Conservation (phyloP, 177 flowering plant genomes). For the Tripterygium wilfordii region DNA sequence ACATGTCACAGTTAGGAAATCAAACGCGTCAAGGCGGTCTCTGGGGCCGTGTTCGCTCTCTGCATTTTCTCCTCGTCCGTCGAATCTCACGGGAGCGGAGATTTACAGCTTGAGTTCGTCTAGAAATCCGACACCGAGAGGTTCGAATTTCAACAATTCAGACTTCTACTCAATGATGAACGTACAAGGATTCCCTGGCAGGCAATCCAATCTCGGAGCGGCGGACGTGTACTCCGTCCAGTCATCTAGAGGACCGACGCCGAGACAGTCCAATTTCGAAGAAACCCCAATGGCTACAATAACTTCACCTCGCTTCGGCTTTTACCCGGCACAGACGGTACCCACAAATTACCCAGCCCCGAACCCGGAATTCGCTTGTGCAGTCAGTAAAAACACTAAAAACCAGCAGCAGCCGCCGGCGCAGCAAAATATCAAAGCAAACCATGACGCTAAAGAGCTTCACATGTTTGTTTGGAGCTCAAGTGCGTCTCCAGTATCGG, state of each 20-base stretch:
- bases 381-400: conserved; percentile 8
- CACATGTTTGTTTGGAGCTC: conserved; percentile 99
- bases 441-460: conserved; percentile 84
- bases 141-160: conserved; percentile 69
- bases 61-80: conserved; percentile 74
- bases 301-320: conserved; percentile 63
- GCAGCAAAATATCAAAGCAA: conserved; percentile 21
- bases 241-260: conserved; percentile 84
- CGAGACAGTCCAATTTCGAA: conserved; percentile 82
- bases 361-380: conserved; percentile 61
- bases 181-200: conserved; percentile 33
- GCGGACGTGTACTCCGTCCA: conserved; percentile 78
- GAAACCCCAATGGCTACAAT: conserved; percentile 37
- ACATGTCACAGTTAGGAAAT: conserved; percentile 85
- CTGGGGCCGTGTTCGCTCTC: conserved; percentile 31
- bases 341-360: conserved; percentile 68
- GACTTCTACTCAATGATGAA: conserved; percentile 89
- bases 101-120: conserved; percentile 87
- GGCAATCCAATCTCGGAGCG: conserved; percentile 69
- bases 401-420: conserved; percentile 6
- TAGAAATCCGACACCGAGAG: conserved; percentile 81
- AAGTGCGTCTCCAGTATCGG: conserved; percentile 86
- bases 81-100: conserved; percentile 94
- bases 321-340: conserved; percentile 42
- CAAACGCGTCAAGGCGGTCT: conserved; percentile 70